phyloP scores from a whole-genome alignment of 78 protist genomes.

The Polysphondylium violaceum region DNA sequence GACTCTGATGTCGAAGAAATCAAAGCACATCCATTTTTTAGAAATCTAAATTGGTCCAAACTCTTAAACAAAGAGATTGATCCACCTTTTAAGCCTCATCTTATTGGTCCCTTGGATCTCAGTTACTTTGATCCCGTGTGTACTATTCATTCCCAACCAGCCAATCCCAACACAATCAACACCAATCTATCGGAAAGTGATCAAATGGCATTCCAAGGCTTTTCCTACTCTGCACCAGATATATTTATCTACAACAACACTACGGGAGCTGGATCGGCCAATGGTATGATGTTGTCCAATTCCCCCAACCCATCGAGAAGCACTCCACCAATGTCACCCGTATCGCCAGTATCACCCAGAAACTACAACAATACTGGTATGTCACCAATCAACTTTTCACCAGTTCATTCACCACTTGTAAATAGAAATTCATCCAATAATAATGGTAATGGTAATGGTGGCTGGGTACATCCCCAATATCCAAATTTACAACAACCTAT shows the following conservation, averaged over 20 bases:
- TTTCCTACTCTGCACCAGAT: slow-evolving; percentile 75
- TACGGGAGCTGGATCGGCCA: background rate
- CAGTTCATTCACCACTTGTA: slow-evolving; percentile 2
- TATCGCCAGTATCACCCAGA: slow-evolving; percentile 18
- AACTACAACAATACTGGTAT: background rate
- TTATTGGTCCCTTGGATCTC: slow-evolving; percentile 66
- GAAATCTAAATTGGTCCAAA: slow-evolving; percentile 63
- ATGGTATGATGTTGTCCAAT: slow-evolving; percentile 11
- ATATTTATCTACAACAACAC: background rate
- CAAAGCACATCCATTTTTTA: slow-evolving; percentile 80
- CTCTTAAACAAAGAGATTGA: slow-evolving; percentile 56
- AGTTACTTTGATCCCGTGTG: slow-evolving; percentile 65
- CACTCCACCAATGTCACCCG: slow-evolving; percentile 1
- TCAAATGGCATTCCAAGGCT: slow-evolving; percentile 77
- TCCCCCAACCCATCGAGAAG: slow-evolving; percentile 16
- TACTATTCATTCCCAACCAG: slow-evolving; percentile 66
- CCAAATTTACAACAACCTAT: slow-evolving; percentile 47
- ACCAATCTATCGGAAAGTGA: slow-evolving; percentile 59
- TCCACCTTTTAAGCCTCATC: slow-evolving; percentile 89
- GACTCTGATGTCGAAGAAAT: slow-evolving; percentile 83
- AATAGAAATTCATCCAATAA: background rate
- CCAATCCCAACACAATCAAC: slow-evolving; percentile 50
- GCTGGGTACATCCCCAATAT: slow-evolving; percentile 72
- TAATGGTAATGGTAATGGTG: background rate
- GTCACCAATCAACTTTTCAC: slow-evolving; percentile 22